Evolutionary conservation across 2,329 filamentous ascomycete genomes (phyloP).

Genomic region (Lecanicillium sp.): DNA sequence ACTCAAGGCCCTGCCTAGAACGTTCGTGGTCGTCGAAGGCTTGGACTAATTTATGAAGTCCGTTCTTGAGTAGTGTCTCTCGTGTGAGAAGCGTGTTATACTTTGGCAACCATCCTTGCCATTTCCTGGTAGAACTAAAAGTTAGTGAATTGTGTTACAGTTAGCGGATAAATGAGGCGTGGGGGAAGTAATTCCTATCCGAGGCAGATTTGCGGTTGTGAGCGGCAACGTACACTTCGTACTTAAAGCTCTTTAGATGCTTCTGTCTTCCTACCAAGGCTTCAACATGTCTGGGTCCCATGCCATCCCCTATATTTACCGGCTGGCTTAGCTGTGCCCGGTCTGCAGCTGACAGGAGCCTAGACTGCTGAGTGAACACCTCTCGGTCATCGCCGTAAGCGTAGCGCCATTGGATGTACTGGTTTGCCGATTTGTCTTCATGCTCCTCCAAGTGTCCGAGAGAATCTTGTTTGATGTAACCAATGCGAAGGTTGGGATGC

Average conservation of each 20-base stretch:
- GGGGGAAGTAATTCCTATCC: too few relatives aligned
- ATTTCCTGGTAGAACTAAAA: slow-evolving; percentile 56
- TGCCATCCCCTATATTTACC: slow-evolving; percentile 77
- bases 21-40: slow-evolving; percentile 99
- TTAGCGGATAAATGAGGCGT: too few relatives aligned
- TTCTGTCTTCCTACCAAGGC: slow-evolving; percentile 92
- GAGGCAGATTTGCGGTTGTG: too few relatives aligned
- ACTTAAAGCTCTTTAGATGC: slow-evolving; percentile 98
- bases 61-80: slow-evolving; percentile 77
- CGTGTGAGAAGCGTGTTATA: slow-evolving; percentile 87
- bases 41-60: slow-evolving; percentile 89
- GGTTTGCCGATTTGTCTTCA: slow-evolving; percentile 95
- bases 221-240: slow-evolving; percentile 68
- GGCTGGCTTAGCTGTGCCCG: slow-evolving; percentile 85
- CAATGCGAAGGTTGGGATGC: slow-evolving; percentile 96
- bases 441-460: slow-evolving; percentile 99
- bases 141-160: slow-evolving; percentile 5
- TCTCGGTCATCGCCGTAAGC: slow-evolving; percentile 95
- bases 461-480: slow-evolving; percentile 98
- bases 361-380: slow-evolving; percentile 94
- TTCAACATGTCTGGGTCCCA: slow-evolving; percentile 70
- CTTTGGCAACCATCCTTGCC: slow-evolving; percentile 81
- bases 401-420: slow-evolving; percentile 98
- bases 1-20: slow-evolving; percentile 97
- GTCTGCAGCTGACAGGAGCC: slow-evolving; percentile 77